A percentile compares a stretch with the other conserved stretches of the same genome.
These are phyloP conservation scores for Purpureocillium takamizusanense DNA, from an alignment of 2,329 filamentous ascomycete species.

Conservation along the genomic window DNA sequence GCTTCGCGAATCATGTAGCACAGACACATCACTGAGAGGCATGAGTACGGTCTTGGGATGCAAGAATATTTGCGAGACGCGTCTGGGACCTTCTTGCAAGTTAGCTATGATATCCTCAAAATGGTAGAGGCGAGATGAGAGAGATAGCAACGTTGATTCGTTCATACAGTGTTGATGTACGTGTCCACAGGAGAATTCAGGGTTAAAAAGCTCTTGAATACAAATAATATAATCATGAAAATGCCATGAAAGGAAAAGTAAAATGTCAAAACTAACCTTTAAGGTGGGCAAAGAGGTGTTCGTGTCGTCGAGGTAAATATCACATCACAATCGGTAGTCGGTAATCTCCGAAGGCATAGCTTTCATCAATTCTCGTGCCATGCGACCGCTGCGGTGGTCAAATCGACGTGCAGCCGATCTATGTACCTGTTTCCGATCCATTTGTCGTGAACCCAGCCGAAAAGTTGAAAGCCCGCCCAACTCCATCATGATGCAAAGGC, in stretches of 20 bases:
- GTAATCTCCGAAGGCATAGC: slow-evolving; percentile 10
- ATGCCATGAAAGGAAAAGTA: slow-evolving; percentile 9
- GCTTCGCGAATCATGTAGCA: neutral
- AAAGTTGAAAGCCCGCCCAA: slow-evolving; percentile 30
- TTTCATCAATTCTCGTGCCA: slow-evolving; percentile 20
- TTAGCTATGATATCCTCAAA: slow-evolving; percentile 32
- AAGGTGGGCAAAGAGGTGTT: neutral
- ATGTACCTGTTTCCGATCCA: slow-evolving; percentile 34
- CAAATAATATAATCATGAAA: slow-evolving; percentile 48
- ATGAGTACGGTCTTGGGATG: no score
- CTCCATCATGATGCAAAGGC: slow-evolving; percentile 25
- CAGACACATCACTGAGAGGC: no score
- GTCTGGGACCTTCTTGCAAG: slow-evolving; percentile 9
- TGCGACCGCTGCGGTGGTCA: slow-evolving; percentile 21
- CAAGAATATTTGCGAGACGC: neutral
- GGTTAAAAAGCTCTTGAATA: slow-evolving; percentile 61
- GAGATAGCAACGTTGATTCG: slow-evolving; percentile 17
- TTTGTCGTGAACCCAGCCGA: slow-evolving; percentile 35
- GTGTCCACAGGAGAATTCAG: slow-evolving; percentile 51
- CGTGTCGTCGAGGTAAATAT: neutral
- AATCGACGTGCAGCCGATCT: slow-evolving; percentile 39
- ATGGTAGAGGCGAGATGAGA: slow-evolving; percentile 11
- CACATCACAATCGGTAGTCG: neutral
- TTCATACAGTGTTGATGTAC: slow-evolving; percentile 52
- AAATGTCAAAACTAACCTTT: slow-evolving; percentile 34